Base-by-base conservation (phyloP, 2,329 filamentous ascomycete genomes). In the Colletotrichum falcatum region DNA sequence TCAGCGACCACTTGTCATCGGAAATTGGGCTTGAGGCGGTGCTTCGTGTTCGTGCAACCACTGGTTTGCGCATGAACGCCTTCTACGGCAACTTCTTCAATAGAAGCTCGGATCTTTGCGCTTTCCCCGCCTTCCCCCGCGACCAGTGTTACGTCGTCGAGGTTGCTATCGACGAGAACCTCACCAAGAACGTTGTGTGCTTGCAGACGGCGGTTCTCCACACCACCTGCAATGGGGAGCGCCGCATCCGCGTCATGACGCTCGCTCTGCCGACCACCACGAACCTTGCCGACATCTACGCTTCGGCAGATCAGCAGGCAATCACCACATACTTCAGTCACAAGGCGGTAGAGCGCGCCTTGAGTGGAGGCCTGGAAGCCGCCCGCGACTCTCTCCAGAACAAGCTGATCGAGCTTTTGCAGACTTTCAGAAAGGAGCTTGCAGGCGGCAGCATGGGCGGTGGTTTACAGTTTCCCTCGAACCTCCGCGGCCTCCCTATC, bases 31-130 rank as follows among this genome's bases (percentile, higher is more conserved):
- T 99, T 44, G 96, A 99, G 82, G 96, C 96, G 53, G 96, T 99
- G 46, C 91, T 99, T 66, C 92, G 96, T 79, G 96, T 99, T 48
- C 92, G 96, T 74, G 96, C 96, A 23, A 98, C 95, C 2, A 98
- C 95, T 30, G 96, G 96, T 62, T 84, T 99, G 70, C 91, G 96
- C 64, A 98, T 98, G 93, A 97, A 91, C 83, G 95, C 95, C 2
- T 99, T 99, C 83, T 99, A 98, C 81, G 96, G 96, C 75, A 99
- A 99, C 84, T 99, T 99, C 83, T 99, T 99, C 87, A 99, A 98
- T 85, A 90, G 96, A 75, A 97, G 94, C 79, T 98, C 95, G 20
- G 96, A 99, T 83, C 89, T 99, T 39, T 98, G 96, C 80, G 96
- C 96, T 16, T 99, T 99, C 87, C 96, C 96, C 1, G 95, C 96